Conservation (phyloP, 2,329 filamentous ascomycete species). For the Fusarium albosuccineum region DNA sequence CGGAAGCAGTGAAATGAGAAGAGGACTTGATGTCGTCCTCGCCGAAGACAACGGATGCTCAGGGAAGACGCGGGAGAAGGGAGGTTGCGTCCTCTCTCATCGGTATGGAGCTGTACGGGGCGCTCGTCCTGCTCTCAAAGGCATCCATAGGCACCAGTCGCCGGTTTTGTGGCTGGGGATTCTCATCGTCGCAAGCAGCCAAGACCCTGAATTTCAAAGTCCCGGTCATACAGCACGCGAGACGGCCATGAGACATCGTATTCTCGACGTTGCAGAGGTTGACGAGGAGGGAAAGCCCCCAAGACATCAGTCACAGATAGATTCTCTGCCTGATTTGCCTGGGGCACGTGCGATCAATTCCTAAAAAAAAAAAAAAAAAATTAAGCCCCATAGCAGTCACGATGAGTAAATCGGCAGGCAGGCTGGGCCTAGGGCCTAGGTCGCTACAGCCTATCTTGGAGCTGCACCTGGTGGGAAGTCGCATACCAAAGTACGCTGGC, state of each 20-base stretch:
- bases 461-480: constrained; percentile 10
- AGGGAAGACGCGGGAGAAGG: neutral
- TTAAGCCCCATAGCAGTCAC: constrained; percentile 1
- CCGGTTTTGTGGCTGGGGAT: constrained; percentile 8
- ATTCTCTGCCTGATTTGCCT: constrained; percentile 45
- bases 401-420: neutral
- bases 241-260: neutral
- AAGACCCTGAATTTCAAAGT: constrained; percentile 22
- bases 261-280: neutral
- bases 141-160: constrained; percentile 26
- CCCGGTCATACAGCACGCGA: constrained; percentile 2
- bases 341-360: constrained; percentile 37
- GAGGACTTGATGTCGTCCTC: neutral
- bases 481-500: constrained; percentile 14
- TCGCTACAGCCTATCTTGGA: neutral
- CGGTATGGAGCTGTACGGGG: neutral
- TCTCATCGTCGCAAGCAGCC: constrained; percentile 6
- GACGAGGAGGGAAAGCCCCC: neutral
- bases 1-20: constrained; percentile 1
- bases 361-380: constrained; percentile 12
- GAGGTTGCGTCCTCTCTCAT: neutral
- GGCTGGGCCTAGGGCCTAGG: neutral
- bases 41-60: neutral
- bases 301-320: constrained; percentile 24
- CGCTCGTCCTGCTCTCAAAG: neutral